phyloP scores from a whole-genome alignment of 225 moss, liverwort and hornwort species.

The Straminergon stramineum region DNA sequence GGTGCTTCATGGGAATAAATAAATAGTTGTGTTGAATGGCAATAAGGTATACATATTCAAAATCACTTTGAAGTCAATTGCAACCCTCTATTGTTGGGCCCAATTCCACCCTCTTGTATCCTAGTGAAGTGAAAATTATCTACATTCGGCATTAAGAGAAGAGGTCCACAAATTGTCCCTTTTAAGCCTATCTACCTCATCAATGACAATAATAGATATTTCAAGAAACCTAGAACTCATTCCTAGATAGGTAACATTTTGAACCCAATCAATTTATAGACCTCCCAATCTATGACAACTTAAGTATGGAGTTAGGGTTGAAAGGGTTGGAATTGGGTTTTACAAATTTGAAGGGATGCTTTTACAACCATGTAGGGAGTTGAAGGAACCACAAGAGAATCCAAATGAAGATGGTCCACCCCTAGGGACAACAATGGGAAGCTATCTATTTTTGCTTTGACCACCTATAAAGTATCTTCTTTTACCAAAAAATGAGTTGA shows the following conservation, averaged over 20 bases:
- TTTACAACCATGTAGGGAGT: background rate
- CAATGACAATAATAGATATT: background rate
- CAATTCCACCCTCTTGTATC: accelerated
- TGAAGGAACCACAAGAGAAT: background rate
- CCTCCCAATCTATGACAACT: background rate
- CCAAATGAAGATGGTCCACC: background rate
- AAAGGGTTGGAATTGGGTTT: background rate
- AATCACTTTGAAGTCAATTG: background rate
- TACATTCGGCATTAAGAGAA: background rate
- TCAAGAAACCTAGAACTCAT: background rate
- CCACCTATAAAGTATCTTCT: background rate
- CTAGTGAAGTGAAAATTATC: background rate
- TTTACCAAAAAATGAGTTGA: background rate
- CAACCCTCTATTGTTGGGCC: accelerated
- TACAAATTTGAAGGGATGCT: too few species aligned
- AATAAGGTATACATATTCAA: background rate
- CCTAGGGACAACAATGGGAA: background rate
- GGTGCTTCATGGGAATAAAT: background rate
- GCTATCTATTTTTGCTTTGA: background rate
- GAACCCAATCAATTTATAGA: background rate
- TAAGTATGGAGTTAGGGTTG: background rate
- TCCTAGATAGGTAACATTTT: accelerated
- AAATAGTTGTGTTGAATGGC: background rate
- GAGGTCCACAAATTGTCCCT: background rate
- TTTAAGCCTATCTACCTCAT: background rate